Evolutionary conservation across 768 basidiomycete species (phyloP).

Genomic region (Glaciozyma antarctica): DNA sequence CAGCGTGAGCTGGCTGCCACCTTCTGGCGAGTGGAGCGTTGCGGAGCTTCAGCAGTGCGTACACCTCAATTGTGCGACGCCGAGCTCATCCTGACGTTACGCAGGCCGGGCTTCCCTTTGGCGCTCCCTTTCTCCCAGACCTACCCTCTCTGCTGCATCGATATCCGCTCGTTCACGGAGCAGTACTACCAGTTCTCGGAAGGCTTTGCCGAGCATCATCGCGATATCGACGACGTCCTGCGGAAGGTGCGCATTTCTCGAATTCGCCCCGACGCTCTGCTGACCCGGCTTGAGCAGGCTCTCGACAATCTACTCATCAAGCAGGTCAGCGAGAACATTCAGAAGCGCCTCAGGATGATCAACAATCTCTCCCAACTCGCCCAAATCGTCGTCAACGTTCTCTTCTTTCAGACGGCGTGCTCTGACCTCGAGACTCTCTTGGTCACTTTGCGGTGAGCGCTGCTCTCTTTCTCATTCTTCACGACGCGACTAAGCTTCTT

Average conservation of each 20-base stretch:
- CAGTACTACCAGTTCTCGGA: conserved; percentile 96
- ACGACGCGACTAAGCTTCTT: neutral
- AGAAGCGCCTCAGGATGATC: conserved; percentile 60
- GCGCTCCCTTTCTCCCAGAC: conserved; percentile 88
- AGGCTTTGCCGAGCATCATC: conserved; percentile 81
- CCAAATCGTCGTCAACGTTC: conserved; percentile 83
- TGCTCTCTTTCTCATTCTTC: neutral
- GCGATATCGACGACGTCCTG: conserved; percentile 81
- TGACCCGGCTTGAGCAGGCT: conserved; percentile 47
- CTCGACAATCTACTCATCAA: conserved; percentile 70
- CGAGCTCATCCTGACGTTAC: too few relatives aligned
- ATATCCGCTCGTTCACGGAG: conserved; percentile 82
- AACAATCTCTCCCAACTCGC: conserved; percentile 80
- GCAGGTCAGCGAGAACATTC: conserved; percentile 65
- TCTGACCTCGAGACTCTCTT: conserved; percentile 74
- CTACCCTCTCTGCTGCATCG: conserved; percentile 86
- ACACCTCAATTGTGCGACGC: neutral
- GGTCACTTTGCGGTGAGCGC: conserved; percentile 55
- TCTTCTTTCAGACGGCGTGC: conserved; percentile 80
- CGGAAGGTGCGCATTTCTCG: conserved; percentile 53
- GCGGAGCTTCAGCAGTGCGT: conserved; percentile 13
- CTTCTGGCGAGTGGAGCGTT: conserved; percentile 45
- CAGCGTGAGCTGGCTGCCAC: conserved; percentile 70
- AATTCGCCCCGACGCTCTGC: too few relatives aligned
- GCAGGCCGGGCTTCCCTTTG: conserved; percentile 57